Conservation (phyloP, 1,139 yeast genomes). For the Arxiozyma bovina region DNA sequence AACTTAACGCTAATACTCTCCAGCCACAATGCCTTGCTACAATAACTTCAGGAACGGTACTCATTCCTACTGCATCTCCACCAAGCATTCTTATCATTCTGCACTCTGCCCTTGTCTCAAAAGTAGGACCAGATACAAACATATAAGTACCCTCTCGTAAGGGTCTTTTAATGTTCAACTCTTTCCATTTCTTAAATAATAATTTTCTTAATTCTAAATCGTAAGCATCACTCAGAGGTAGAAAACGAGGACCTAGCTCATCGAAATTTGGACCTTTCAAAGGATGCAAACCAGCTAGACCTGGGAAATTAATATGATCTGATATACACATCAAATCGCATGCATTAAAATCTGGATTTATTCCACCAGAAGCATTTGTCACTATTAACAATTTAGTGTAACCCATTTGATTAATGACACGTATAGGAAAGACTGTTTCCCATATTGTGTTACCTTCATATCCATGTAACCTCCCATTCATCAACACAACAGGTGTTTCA, state of each 20-base stretch:
- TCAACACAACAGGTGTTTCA: slow-evolving; percentile 74
- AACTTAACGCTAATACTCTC: slow-evolving; percentile 71
- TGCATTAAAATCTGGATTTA: slow-evolving; percentile 54
- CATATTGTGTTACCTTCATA: slow-evolving; percentile 83
- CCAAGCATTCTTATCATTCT: slow-evolving; percentile 63
- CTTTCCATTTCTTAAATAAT: slow-evolving; percentile 46
- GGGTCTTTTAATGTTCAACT: slow-evolving; percentile 45
- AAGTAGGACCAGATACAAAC: slow-evolving; percentile 89
- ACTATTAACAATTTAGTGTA: slow-evolving; percentile 51
- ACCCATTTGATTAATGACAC: slow-evolving; percentile 61
- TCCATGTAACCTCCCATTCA: slow-evolving; percentile 88
- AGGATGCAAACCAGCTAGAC: slow-evolving; percentile 82
- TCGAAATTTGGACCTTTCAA: slow-evolving; percentile 80
- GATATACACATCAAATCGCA: slow-evolving; percentile 87
- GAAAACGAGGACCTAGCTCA: slow-evolving; percentile 75
- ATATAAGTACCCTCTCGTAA: slow-evolving; percentile 83
- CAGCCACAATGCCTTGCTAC: slow-evolving; percentile 85
- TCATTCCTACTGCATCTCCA: slow-evolving; percentile 96
- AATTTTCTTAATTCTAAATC: slow-evolving; percentile 58
- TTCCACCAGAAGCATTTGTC: slow-evolving; percentile 94
- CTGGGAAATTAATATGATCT: slow-evolving; percentile 87
- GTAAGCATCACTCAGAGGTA: slow-evolving; percentile 85
- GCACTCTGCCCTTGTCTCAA: slow-evolving; percentile 89
- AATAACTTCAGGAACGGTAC: slow-evolving; percentile 92
- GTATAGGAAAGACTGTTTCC: slow-evolving; percentile 77